Conservation (phyloP, 257 asterid species). For the Henckelia pumila region DNA sequence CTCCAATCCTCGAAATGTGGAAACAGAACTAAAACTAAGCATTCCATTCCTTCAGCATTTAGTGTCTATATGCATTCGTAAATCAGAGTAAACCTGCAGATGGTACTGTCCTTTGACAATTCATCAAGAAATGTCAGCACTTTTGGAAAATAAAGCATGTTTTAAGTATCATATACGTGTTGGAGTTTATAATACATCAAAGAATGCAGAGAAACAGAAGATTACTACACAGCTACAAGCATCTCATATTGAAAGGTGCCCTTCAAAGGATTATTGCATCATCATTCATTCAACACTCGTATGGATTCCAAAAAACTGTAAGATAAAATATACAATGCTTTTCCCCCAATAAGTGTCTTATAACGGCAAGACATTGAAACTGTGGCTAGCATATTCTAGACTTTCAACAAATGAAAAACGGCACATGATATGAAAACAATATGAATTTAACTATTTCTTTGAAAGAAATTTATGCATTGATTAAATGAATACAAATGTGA, state of each 20-base stretch:
- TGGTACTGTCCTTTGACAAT: neutral
- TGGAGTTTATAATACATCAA: neutral
- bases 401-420: neutral
- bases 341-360: neutral
- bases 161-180: neutral
- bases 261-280: neutral
- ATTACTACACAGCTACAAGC: too few relatives aligned
- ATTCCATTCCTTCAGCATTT: neutral
- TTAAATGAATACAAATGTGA: neutral
- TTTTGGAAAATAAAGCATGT: too few relatives aligned
- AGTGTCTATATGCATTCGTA: neutral
- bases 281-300: neutral
- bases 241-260: neutral
- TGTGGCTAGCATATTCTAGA: neutral
- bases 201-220: neutral
- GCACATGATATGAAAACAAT: neutral
- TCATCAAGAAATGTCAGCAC: neutral
- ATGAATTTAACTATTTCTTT: neutral
- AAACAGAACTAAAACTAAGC: neutral
- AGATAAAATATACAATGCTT: neutral
- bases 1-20: neutral
- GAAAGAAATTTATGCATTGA: neutral
- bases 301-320: neutral
- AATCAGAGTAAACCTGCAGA: neutral
- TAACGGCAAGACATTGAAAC: neutral